phyloP scores from a whole-genome alignment of 2,329 filamentous ascomycete species.

The Phoma sp. region DNA sequence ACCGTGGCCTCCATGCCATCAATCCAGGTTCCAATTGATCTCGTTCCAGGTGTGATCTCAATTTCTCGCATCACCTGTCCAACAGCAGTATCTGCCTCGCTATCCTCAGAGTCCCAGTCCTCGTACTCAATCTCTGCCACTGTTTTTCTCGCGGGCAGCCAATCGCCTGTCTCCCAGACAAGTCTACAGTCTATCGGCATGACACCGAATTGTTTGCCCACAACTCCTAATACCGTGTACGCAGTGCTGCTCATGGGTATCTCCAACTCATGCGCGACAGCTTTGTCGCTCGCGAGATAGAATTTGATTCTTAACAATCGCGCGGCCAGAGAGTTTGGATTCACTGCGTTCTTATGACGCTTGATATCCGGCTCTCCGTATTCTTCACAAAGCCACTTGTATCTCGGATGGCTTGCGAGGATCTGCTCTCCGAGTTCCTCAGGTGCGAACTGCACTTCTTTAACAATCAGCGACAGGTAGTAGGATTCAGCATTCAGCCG shows the following conservation, averaged over 20 bases:
- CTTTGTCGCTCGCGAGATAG: constrained; percentile 38
- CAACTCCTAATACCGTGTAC: constrained; percentile 80
- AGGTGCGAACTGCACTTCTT: constrained; percentile 69
- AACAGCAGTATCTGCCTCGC: constrained; percentile 63
- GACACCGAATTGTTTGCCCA: constrained; percentile 71
- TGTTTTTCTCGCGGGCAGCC: constrained; percentile 73
- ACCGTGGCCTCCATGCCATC: constrained; percentile 74
- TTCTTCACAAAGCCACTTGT: constrained; percentile 71
- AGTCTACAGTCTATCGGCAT: constrained; percentile 69
- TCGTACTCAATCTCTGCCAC: constrained; percentile 63
- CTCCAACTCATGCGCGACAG: constrained; percentile 45
- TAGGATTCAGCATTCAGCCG: constrained; percentile 90
- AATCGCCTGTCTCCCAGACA: constrained; percentile 89
- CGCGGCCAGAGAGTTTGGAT: constrained; percentile 83
- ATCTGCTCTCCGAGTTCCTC: constrained; percentile 62
- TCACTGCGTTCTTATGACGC: constrained; percentile 55
- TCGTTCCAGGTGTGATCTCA: constrained; percentile 78
- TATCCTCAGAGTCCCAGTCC: constrained; percentile 53
- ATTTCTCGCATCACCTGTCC: constrained; percentile 79
- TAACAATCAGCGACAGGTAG: constrained; percentile 83
- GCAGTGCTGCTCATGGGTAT: constrained; percentile 80
- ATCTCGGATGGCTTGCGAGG: constrained; percentile 71
- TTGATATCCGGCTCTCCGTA: constrained; percentile 75
- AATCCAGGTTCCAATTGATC: constrained; percentile 82
- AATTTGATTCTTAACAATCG: constrained; percentile 70